phyloP scores from a whole-genome alignment of 2,329 filamentous ascomycete genomes.

The Chrysoporthe puriensis region DNA sequence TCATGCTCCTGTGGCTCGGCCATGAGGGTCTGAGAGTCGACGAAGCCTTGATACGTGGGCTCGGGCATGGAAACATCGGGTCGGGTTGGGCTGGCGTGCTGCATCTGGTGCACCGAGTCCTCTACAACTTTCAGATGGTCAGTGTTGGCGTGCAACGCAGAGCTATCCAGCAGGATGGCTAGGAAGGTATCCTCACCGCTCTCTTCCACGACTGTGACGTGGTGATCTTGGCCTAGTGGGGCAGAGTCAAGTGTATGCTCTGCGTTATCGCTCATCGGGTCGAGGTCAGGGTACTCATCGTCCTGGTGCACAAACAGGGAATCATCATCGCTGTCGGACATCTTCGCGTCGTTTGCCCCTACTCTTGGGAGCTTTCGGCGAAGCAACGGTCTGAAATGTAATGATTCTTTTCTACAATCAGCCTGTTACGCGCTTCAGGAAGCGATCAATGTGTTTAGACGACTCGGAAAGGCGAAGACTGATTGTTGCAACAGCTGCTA shows the following conservation, averaged over 20 bases:
- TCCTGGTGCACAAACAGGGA: constrained; percentile 1
- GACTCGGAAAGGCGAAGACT: background rate
- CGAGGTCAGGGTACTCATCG: background rate
- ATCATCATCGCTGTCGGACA: background rate
- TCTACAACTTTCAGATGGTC: background rate
- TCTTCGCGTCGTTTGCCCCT: background rate
- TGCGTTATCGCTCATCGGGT: background rate
- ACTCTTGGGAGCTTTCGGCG: background rate
- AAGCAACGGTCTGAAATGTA: no score
- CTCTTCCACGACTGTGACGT: background rate
- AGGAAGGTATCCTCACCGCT: background rate
- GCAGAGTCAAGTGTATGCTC: background rate
- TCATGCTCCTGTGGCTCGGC: background rate
- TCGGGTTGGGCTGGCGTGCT: background rate
- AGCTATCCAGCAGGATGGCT: background rate
- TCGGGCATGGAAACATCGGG: background rate
- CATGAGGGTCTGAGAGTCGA: background rate
- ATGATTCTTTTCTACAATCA: background rate
- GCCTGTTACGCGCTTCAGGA: background rate
- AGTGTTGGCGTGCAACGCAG: background rate
- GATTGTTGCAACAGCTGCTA: background rate
- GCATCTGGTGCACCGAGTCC: background rate
- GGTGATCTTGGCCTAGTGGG: background rate
- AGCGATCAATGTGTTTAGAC: background rate
- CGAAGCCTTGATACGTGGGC: background rate